Evolutionary conservation across 495 filamentous ascomycete genomes (phyloP).

Genomic region (Aspergillus steynii): DNA sequence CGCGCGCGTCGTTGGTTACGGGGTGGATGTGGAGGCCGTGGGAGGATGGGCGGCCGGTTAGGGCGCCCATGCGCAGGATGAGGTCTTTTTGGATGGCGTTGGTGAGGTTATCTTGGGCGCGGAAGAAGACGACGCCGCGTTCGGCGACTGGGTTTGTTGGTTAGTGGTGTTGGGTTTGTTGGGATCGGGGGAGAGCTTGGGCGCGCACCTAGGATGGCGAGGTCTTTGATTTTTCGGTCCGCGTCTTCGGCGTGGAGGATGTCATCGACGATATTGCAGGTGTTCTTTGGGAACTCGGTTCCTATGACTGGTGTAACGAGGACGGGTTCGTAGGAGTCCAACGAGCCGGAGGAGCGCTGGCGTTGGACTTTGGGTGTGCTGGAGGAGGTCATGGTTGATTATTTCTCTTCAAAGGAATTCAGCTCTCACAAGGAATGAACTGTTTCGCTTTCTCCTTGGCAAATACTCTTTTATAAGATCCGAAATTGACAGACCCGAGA

Average conservation of each 20-base stretch:
- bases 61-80: conserved; percentile 55
- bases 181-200: not conserved
- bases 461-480: no score
- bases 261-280: conserved; percentile 51
- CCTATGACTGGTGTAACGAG: conserved; percentile 46
- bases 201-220: conserved; percentile 49
- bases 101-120: conserved; percentile 60
- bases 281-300: conserved; percentile 46
- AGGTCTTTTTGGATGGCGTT: conserved; percentile 64
- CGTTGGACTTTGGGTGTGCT: no score
- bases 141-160: conserved; percentile 57
- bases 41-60: conserved; percentile 56
- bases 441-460: no score
- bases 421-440: no score
- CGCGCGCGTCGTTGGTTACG: conserved; percentile 47
- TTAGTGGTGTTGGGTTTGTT: not conserved
- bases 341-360: conserved; percentile 3
- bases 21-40: conserved; percentile 68
- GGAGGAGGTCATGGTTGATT: no score
- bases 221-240: conserved; percentile 57
- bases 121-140: conserved; percentile 75
- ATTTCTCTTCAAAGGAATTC: no score
- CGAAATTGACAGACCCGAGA: no score
- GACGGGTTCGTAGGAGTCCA: not conserved
- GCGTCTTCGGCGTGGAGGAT: conserved; percentile 53